phyloP scores from a whole-genome alignment of 768 basidiomycete genomes.

The Psilocybe sp. region DNA sequence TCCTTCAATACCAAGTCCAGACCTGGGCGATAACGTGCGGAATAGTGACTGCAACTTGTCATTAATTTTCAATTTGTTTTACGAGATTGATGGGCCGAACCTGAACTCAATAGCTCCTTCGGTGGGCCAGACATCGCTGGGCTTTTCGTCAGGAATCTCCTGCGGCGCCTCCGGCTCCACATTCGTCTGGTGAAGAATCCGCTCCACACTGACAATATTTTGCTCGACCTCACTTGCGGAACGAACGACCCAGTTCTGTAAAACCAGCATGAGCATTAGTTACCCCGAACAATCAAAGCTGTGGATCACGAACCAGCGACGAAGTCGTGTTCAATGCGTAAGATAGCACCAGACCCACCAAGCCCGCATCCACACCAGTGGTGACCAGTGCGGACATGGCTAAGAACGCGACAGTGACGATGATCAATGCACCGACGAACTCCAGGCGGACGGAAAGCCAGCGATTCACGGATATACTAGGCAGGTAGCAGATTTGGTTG shows the following conservation, averaged over 20 bases:
- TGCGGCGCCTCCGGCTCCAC: slow-evolving; percentile 72
- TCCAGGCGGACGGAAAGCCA: slow-evolving; percentile 87
- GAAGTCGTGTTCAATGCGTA: slow-evolving; percentile 84
- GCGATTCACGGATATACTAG: slow-evolving; percentile 71
- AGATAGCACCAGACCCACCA: slow-evolving; percentile 83
- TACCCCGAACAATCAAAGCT: neutral
- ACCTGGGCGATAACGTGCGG: slow-evolving; percentile 75
- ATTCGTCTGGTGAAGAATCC: slow-evolving; percentile 79
- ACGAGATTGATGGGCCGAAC: slow-evolving; percentile 31
- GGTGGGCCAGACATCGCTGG: slow-evolving; percentile 64
- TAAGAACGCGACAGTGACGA: slow-evolving; percentile 66
- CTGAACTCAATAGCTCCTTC: slow-evolving; percentile 73
- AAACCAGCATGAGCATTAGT: neutral
- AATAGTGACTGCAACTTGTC: slow-evolving; percentile 51
- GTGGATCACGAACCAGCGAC: slow-evolving; percentile 53
- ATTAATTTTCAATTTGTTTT: slow-evolving; percentile 1
- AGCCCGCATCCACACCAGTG: slow-evolving; percentile 78
- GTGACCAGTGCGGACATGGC: slow-evolving; percentile 71
- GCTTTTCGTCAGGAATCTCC: slow-evolving; percentile 59
- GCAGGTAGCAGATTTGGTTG: slow-evolving; percentile 78
- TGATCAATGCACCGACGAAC: slow-evolving; percentile 78
- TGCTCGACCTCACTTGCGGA: slow-evolving; percentile 88
- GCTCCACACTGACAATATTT: slow-evolving; percentile 87
- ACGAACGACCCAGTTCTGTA: slow-evolving; percentile 78
- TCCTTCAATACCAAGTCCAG: slow-evolving; percentile 79